Evolutionary conservation across 2,329 filamentous ascomycete genomes (phyloP).

Genomic region (Trichoderma afroharzianum): DNA sequence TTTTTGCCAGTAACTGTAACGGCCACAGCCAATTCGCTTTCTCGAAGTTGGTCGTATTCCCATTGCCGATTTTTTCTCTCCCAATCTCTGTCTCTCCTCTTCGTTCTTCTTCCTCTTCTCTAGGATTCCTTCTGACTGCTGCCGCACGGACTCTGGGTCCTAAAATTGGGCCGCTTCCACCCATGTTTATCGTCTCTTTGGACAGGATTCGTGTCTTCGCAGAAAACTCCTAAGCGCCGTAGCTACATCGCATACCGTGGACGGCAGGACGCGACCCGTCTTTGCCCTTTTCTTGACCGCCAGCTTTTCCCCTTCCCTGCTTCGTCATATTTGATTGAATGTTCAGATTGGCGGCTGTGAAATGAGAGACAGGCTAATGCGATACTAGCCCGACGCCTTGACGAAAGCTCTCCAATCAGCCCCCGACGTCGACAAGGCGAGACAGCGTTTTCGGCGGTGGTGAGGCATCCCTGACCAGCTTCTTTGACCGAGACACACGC

Average conservation of each 20-base stretch:
- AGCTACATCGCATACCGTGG: not conserved
- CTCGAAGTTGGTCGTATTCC: not conserved
- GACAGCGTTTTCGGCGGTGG: not conserved
- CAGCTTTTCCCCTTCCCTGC: not conserved
- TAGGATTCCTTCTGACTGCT: not conserved
- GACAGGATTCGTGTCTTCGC: conserved; percentile 1
- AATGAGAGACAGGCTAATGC: conserved; percentile 11
- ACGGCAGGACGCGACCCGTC: not conserved
- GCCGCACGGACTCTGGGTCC: conserved; percentile 13
- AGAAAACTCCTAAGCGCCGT: not conserved
- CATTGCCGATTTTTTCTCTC: not conserved
- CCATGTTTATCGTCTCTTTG: not conserved
- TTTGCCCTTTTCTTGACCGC: conserved; percentile 9
- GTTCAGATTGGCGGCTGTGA: not conserved
- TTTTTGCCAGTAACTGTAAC: not conserved
- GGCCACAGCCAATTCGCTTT: not conserved
- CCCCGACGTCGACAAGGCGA: not conserved
- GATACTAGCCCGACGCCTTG: not conserved
- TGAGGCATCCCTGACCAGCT: conserved; percentile 1
- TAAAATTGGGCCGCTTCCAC: conserved; percentile 1
- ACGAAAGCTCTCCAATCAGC: not conserved
- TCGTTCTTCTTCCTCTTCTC: not conserved
- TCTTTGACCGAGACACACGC: not conserved
- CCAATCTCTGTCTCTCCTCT: not conserved
- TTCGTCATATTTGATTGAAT: not conserved